Evolutionary conservation across 2,329 filamentous ascomycete genomes (phyloP).

Genomic region (Monilinia polystroma): DNA sequence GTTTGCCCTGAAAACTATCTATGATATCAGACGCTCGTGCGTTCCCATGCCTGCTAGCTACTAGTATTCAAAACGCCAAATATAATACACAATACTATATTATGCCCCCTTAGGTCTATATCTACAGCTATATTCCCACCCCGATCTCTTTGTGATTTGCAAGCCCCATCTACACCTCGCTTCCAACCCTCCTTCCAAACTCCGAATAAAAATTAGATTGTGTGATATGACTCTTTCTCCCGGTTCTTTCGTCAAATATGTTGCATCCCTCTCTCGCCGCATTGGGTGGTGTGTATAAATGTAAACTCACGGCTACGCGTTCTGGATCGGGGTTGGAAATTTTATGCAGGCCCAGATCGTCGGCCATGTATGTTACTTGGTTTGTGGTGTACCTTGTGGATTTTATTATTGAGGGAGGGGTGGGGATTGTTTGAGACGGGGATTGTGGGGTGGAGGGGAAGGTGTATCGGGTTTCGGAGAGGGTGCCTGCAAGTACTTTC

Average conservation of each 20-base stretch:
- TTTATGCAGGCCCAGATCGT: conserved; percentile 81
- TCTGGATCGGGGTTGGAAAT: conserved; percentile 71
- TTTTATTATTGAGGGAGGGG: conserved; percentile 62
- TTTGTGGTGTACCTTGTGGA: conserved; percentile 68
- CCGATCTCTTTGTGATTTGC: neutral
- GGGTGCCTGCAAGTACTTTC: conserved; percentile 73
- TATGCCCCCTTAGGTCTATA: neutral
- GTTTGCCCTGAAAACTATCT: too few species aligned
- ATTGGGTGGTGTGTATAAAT: conserved; percentile 87
- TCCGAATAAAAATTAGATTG: conserved; percentile 72
- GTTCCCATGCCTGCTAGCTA: neutral
- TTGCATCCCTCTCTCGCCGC: conserved; percentile 79
- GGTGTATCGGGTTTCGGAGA: conserved; percentile 66
- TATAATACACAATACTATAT: neutral
- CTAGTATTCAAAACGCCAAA: neutral
- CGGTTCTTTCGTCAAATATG: conserved; percentile 75
- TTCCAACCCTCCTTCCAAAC: conserved; percentile 45
- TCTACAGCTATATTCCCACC: neutral
- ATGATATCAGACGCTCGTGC: neutral
- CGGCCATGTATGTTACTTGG: conserved; percentile 86
- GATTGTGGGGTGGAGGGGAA: conserved; percentile 50
- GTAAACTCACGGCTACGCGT: conserved; percentile 79
- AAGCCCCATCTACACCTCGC: neutral
- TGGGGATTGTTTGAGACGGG: conserved; percentile 32
- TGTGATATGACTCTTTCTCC: conserved; percentile 67